Conservation (phyloP, 768 basidiomycete species). For the Mycena maculata region DNA sequence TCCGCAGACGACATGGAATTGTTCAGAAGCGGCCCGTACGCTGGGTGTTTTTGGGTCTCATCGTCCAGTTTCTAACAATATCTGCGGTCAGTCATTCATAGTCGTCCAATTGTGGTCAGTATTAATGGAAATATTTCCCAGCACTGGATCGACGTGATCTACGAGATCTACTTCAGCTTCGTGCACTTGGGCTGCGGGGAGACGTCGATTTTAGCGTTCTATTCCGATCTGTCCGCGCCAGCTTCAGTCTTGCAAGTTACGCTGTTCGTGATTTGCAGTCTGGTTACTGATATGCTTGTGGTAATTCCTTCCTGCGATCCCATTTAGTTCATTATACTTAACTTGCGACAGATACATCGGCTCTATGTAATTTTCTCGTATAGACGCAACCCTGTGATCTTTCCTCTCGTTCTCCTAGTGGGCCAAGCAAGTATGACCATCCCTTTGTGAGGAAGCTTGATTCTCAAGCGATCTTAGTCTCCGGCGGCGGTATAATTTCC, state of each 20-base stretch:
- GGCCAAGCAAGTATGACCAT: neutral
- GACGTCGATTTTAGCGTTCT: neutral
- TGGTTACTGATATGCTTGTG: slow-evolving; percentile 14
- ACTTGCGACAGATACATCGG: slow-evolving; percentile 4
- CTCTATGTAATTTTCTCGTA: slow-evolving; percentile 12
- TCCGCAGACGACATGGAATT: slow-evolving; percentile 10
- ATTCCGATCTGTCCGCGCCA: neutral
- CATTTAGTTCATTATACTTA: too few species aligned
- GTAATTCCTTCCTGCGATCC: neutral
- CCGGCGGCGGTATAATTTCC: neutral
- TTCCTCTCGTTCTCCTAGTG: neutral
- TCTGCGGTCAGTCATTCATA: neutral
- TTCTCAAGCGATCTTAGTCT: too few species aligned
- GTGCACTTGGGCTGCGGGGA: neutral
- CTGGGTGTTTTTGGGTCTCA: slow-evolving; percentile 3
- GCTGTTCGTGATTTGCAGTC: neutral
- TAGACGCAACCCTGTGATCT: neutral
- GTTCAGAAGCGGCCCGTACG: neutral
- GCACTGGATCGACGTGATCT: slow-evolving; percentile 5
- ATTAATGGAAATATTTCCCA: too few species aligned
- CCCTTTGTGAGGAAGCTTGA: too few species aligned
- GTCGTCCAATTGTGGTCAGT: neutral
- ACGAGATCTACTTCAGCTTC: neutral
- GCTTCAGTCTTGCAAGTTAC: neutral
- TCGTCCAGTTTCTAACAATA: slow-evolving; percentile 2